Evolutionary conservation across 1,139 yeast species (phyloP).

Genomic region (Saccharomyces hybrid): DNA sequence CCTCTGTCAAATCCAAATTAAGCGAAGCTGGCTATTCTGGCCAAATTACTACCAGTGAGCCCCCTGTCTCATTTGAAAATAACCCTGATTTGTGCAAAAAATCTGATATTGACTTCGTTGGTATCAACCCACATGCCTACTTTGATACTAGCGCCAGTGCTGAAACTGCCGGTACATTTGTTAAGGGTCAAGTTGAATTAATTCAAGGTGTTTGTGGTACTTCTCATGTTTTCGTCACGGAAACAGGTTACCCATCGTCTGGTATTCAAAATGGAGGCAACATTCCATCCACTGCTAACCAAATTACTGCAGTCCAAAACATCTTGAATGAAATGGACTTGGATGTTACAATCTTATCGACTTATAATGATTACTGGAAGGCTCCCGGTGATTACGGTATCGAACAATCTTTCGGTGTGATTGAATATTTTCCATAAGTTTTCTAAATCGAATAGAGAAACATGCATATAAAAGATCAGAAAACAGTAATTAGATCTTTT

Average conservation of each 20-base stretch:
- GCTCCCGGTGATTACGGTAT: slow-evolving; percentile 74
- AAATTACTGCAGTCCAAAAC: slow-evolving; percentile 54
- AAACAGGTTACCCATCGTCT: slow-evolving; percentile 81
- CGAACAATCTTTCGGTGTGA: slow-evolving; percentile 79
- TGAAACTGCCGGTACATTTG: slow-evolving; percentile 62
- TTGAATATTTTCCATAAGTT: slow-evolving; percentile 36
- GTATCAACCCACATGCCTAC: slow-evolving; percentile 81
- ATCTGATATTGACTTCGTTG: slow-evolving; percentile 68
- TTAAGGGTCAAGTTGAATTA: slow-evolving; percentile 49
- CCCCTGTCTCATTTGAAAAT: slow-evolving; percentile 62
- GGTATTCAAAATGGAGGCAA: slow-evolving; percentile 68
- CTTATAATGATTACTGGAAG: slow-evolving; percentile 81
- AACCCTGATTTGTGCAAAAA: slow-evolving; percentile 61
- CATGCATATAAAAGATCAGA: background rate
- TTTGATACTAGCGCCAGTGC: slow-evolving; percentile 60
- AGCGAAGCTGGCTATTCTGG: slow-evolving; percentile 71
- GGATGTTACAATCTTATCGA: slow-evolving; percentile 63
- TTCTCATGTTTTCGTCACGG: slow-evolving; percentile 51
- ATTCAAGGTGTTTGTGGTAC: slow-evolving; percentile 47
- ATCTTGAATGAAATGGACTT: slow-evolving; percentile 48
- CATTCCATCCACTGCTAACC: slow-evolving; percentile 64
- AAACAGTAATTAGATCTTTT: background rate
- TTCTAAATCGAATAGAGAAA: background rate
- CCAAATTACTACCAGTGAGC: slow-evolving; percentile 73
- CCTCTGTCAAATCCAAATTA: slow-evolving; percentile 51